Conservation (phyloP, 441 rosid species). For the Manihot esculenta region DNA sequence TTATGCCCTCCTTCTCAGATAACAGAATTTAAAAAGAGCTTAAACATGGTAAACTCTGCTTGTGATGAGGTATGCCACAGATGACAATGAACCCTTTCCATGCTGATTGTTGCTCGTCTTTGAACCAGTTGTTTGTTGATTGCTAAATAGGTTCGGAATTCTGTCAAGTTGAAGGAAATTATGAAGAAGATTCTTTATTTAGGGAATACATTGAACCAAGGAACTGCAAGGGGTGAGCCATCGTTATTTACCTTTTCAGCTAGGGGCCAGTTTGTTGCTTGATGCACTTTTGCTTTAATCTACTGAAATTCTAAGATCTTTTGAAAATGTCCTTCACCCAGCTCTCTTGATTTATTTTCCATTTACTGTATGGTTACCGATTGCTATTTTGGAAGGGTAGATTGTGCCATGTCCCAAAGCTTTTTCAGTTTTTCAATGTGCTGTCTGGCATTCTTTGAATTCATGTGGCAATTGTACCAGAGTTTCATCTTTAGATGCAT, state of each 20-base stretch:
- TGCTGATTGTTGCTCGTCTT: constrained; percentile 19
- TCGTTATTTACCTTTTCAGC: background rate
- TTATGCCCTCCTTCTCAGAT: constrained; percentile 44
- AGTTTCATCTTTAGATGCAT: background rate
- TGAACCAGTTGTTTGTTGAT: constrained; percentile 19
- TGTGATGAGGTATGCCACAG: constrained; percentile 72
- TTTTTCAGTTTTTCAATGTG: background rate
- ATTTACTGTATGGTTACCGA: background rate
- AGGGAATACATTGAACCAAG: constrained; percentile 93
- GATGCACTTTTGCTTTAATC: background rate
- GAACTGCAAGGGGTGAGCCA: constrained; percentile 93
- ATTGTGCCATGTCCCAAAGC: background rate
- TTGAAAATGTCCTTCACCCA: background rate
- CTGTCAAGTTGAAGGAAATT: constrained; percentile 80
- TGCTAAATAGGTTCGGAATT: constrained; percentile 73
- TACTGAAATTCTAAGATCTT: background rate
- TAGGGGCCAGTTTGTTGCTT: constrained; percentile 16
- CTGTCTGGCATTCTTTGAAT: constrained; percentile 5
- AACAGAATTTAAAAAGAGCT: constrained; percentile 79
- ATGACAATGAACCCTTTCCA: constrained; percentile 21
- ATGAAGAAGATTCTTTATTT: constrained; percentile 85
- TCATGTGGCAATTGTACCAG: background rate
- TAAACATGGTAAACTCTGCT: constrained; percentile 82
- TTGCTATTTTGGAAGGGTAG: background rate
- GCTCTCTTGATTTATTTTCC: background rate